Conservation (phyloP, 1,284 basidiomycete species). For the Thelephora terrestris region DNA sequence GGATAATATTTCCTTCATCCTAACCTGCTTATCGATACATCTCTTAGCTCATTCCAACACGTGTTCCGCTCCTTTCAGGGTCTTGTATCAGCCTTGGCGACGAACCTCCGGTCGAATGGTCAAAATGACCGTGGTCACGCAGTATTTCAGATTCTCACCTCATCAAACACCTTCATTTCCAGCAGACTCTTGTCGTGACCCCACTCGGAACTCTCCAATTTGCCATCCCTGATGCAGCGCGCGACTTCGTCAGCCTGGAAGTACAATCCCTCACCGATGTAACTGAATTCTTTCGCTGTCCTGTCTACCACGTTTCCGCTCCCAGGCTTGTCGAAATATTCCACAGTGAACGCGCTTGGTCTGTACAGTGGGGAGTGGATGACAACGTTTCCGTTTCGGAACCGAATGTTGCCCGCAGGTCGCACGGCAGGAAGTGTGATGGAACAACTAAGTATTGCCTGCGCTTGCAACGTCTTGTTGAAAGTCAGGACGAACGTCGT, state of each 20-base stretch:
- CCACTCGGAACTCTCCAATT: slow-evolving; percentile 67
- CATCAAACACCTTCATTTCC: slow-evolving; percentile 75
- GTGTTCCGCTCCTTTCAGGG: slow-evolving; percentile 36
- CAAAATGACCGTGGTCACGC: slow-evolving; percentile 1
- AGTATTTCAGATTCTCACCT: slow-evolving; percentile 34
- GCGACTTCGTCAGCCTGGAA: slow-evolving; percentile 83
- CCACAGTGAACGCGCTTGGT: slow-evolving; percentile 52
- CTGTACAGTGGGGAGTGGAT: slow-evolving; percentile 55
- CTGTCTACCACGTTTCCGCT: slow-evolving; percentile 40
- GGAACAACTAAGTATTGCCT: slow-evolving; percentile 58
- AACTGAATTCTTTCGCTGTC: slow-evolving; percentile 43
- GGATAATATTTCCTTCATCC: too few species aligned
- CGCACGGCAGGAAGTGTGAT: slow-evolving; percentile 36
- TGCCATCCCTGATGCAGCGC: slow-evolving; percentile 65
- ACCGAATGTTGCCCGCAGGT: slow-evolving; percentile 53
- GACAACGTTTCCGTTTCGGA: slow-evolving; percentile 55
- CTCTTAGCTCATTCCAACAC: too few species aligned
- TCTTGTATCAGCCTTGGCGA: slow-evolving; percentile 36
- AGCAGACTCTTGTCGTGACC: slow-evolving; percentile 67
- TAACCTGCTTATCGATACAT: too few species aligned
- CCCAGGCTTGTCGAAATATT: slow-evolving; percentile 47
- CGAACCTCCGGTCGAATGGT: slow-evolving; percentile 28
- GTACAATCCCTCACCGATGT: slow-evolving; percentile 58
- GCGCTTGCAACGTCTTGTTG: slow-evolving; percentile 40
- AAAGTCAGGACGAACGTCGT: slow-evolving; percentile 76